phyloP scores from a whole-genome alignment of 306 rosid species.

The Datisca glomerata region DNA sequence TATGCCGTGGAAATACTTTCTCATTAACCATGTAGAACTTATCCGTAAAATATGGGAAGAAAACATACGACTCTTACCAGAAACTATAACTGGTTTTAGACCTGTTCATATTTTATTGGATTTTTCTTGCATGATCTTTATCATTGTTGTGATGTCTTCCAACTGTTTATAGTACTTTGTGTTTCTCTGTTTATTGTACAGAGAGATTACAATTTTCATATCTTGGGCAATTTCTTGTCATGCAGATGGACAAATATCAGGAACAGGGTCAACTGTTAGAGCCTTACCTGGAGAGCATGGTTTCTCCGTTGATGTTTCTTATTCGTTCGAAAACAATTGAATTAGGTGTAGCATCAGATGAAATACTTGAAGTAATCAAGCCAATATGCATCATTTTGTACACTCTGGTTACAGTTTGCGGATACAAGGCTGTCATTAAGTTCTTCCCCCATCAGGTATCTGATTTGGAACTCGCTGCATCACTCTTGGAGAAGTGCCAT shows the following conservation, averaged over 20 bases:
- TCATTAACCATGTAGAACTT: too few relatives aligned
- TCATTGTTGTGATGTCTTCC: background rate
- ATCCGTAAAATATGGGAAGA: too few relatives aligned
- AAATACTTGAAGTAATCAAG: conserved; percentile 59
- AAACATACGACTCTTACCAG: too few relatives aligned
- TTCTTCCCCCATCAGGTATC: conserved; percentile 96
- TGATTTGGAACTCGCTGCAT: conserved; percentile 88
- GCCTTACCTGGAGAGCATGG: conserved; percentile 82
- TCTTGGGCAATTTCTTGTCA: conserved; percentile 3
- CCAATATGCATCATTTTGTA: conserved; percentile 73
- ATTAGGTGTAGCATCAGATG: conserved; percentile 42
- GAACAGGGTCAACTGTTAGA: conserved; percentile 90
- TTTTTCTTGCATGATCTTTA: background rate
- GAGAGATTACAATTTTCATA: background rate
- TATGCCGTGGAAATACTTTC: too few relatives aligned
- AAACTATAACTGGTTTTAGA: background rate
- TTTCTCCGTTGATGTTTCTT: conserved; percentile 70
- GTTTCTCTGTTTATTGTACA: background rate
- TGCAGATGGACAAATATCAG: conserved; percentile 94
- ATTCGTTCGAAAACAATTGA: conserved; percentile 58
- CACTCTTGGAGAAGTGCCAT: conserved; percentile 73
- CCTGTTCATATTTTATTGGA: background rate
- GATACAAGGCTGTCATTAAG: conserved; percentile 77
- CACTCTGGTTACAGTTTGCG: conserved; percentile 72
- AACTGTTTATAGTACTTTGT: too few relatives aligned